A percentile compares a stretch with the other conserved stretches of the same genome.
phyloP scores from a whole-genome alignment of 805 yeast genomes.

The Wickerhamomyces kurtzmanii region DNA sequence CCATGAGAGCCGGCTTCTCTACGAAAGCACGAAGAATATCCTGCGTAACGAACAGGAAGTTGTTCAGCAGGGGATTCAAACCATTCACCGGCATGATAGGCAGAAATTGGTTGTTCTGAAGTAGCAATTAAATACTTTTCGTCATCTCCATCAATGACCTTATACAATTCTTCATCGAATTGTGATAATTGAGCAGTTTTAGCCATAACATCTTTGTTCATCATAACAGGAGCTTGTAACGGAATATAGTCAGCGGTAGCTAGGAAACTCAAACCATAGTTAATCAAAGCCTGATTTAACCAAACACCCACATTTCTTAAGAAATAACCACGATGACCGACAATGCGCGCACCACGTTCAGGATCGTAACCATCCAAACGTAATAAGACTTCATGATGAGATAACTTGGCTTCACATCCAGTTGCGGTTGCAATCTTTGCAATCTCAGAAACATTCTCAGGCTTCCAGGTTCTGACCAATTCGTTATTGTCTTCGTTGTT shows the following conservation, averaged over 20 bases:
- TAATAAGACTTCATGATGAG: constrained; percentile 91
- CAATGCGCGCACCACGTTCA: constrained; percentile 95
- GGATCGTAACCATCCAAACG: constrained; percentile 98
- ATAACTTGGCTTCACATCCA: constrained; percentile 64
- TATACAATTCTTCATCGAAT: constrained; percentile 96
- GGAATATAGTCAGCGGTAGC: constrained; percentile 74
- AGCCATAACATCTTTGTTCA: constrained; percentile 99
- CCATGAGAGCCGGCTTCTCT: constrained; percentile 99
- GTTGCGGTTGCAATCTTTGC: constrained; percentile 69
- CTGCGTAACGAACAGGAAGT: constrained; percentile 93
- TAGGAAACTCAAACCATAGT: constrained; percentile 86
- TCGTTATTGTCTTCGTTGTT: constrained; percentile 88
- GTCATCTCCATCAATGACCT: constrained; percentile 93
- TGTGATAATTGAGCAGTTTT: constrained; percentile 97
- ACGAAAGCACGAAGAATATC: constrained; percentile 97
- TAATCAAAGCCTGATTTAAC: constrained; percentile 94
- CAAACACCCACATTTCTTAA: constrained; percentile 93
- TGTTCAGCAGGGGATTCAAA: constrained; percentile 96
- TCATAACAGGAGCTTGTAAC: constrained; percentile 98
- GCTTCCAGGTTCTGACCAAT: constrained; percentile 80
- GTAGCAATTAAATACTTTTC: constrained; percentile 98
- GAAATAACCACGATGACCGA: constrained; percentile 98
- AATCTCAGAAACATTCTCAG: constrained; percentile 52
- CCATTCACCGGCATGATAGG: constrained; percentile 97
- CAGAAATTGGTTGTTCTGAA: constrained; percentile 98